phyloP scores from a whole-genome alignment of 1,139 yeast genomes.

The Ashbya aceris region DNA sequence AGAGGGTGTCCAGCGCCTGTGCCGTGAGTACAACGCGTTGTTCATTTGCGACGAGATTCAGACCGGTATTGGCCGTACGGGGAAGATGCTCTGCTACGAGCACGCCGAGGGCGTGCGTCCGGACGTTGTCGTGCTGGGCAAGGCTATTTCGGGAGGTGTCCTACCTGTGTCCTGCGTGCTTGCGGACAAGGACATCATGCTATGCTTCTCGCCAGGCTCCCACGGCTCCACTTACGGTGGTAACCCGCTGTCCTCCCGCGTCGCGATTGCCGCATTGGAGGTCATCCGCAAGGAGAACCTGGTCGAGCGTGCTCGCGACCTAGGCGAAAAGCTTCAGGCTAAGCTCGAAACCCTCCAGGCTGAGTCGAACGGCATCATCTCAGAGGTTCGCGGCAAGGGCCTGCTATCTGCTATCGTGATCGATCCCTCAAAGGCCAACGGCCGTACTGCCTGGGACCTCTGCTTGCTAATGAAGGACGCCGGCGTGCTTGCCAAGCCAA shows the following conservation, averaged over 20 bases:
- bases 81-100: slow-evolving; percentile 85
- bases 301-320: slow-evolving; percentile 63
- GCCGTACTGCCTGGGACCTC: slow-evolving; percentile 93
- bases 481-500: slow-evolving; percentile 93
- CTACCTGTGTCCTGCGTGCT: slow-evolving; percentile 86
- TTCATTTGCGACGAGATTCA: slow-evolving; percentile 95
- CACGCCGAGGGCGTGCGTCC: slow-evolving; percentile 74
- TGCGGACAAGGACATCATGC: slow-evolving; percentile 82
- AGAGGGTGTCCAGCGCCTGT: slow-evolving; percentile 59
- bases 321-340: slow-evolving; percentile 64
- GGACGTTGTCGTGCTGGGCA: slow-evolving; percentile 80
- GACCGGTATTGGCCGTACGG: slow-evolving; percentile 97
- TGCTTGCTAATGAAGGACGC: slow-evolving; percentile 80
- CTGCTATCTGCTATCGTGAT: slow-evolving; percentile 84
- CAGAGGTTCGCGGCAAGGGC: slow-evolving; percentile 91
- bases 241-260: slow-evolving; percentile 90
- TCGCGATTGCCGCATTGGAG: slow-evolving; percentile 87
- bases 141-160: slow-evolving; percentile 94
- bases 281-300: slow-evolving; percentile 83
- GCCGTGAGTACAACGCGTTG: slow-evolving; percentile 75
- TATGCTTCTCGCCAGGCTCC: slow-evolving; percentile 86
- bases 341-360: slow-evolving; percentile 55
- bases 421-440: slow-evolving; percentile 74
- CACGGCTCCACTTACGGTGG: slow-evolving; percentile 99
- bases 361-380: slow-evolving; percentile 61